Conservation (phyloP, 306 rosid species). For the Albizia julibrissin region DNA sequence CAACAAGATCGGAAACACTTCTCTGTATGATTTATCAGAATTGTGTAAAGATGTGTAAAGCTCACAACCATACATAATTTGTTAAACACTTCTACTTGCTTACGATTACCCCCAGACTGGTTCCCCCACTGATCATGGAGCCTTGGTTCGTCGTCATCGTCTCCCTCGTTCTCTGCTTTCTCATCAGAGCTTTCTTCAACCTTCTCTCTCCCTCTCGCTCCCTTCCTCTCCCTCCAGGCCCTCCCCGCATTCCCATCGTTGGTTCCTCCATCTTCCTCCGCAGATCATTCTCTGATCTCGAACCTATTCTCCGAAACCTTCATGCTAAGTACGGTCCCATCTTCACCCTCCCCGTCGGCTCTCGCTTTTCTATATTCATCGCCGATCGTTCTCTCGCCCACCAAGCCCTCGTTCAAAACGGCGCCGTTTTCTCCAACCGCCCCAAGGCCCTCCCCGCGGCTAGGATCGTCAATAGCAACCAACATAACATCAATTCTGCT, state of each 20-base stretch:
- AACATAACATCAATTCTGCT: not conserved
- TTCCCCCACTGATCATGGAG: not conserved
- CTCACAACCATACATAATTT: not conserved
- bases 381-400: not conserved
- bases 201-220: not conserved
- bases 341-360: not conserved
- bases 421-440: not conserved
- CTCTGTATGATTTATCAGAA: no score
- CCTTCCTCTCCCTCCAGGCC: not conserved
- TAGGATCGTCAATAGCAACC: not conserved
- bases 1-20: no score
- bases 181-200: not conserved
- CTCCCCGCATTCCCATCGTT: not conserved
- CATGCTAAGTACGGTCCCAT: slow-evolving; percentile 5
- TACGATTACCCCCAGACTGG: not conserved
- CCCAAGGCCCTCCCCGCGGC: not conserved
- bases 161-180: not conserved
- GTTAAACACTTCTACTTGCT: not conserved
- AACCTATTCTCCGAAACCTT: not conserved
- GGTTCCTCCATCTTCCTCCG: not conserved
- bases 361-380: not conserved
- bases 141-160: not conserved
- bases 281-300: not conserved
- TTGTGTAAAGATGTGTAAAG: not conserved
- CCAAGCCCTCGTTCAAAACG: not conserved